Base-by-base conservation (phyloP, 2,329 filamentous ascomycete species). In the Macrophomina pseudophaseolina region DNA sequence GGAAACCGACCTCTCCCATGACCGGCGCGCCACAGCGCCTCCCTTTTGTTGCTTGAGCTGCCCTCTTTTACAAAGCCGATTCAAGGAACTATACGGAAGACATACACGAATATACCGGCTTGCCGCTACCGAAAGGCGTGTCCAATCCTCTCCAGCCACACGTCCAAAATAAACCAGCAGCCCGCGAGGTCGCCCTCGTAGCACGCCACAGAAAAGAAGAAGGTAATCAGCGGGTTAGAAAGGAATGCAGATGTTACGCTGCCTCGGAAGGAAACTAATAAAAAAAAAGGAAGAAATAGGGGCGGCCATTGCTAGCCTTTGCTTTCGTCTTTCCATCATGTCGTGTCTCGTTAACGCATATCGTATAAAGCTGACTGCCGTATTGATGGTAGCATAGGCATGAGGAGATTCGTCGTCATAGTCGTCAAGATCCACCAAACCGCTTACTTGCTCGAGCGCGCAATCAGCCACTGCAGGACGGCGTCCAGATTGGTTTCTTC, bases 401-500 rank as follows among this genome's bases (percentile, higher is more conserved):
- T 64, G 59, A 52, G 49, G 52, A 49, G 58, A 60, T 32, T 66
- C 58, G 58, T 67, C 51, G 64, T 66, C 64, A 66, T 63, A 42
- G 51, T 66, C 54, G 42, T 62, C 65, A 62, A 42, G 30, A 42
- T 52, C 18, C 46, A 54, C 14, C 44, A 49, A 46, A 30, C 18
- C 28, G 35, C 23, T 63, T 60, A 93, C 81, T 90, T 90, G 76
- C 86, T 92, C 70, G 93, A 90, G 78, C 92, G 91, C 72, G 93
- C 94, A 79, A 99, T 94, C 78, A 99, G 84, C 92, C 95, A 99
- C 78, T 97, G 92, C 74, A 99, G 85, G 63, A 99, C 95, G 6
- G 94, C 95, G 76, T 99, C 94, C 71, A 99, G 88, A 81, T 99
- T 99, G 67, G 94, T 99, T 82, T 99, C 95, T 79, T 98, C 94